Conservation (phyloP, 2,329 filamentous ascomycete genomes). For the Hymenoscyphus albidus region DNA sequence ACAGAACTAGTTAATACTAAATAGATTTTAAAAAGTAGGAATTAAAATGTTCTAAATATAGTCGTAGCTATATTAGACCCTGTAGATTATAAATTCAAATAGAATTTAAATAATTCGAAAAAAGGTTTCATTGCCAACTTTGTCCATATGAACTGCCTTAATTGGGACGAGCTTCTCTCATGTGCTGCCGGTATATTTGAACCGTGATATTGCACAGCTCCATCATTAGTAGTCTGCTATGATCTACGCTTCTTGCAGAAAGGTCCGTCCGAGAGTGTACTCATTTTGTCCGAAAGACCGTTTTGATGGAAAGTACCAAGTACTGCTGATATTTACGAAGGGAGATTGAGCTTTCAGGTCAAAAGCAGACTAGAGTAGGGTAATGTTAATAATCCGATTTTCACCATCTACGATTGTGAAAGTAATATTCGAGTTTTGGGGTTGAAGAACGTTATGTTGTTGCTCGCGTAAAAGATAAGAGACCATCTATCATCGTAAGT, state of each 20-base stretch:
- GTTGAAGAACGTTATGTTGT: constrained; percentile 21
- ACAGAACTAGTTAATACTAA: too few species aligned
- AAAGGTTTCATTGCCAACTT: too few species aligned
- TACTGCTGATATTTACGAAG: constrained; percentile 38
- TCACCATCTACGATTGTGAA: constrained; percentile 36
- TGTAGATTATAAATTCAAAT: too few species aligned
- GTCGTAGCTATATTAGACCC: too few species aligned
- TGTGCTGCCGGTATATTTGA: not conserved
- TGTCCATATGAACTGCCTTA: too few species aligned
- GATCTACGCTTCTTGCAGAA: constrained; percentile 39
- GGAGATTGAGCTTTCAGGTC: constrained; percentile 23
- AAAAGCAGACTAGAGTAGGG: not conserved
- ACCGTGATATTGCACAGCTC: constrained; percentile 6
- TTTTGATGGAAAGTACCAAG: constrained; percentile 42
- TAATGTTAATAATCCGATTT: constrained; percentile 20
- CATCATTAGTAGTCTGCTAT: constrained; percentile 9
- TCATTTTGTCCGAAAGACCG: constrained; percentile 34
- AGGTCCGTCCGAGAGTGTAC: constrained; percentile 38
- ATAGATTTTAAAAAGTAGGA: too few species aligned
- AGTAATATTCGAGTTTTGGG: constrained; percentile 35
- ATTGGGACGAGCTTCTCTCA: not conserved
- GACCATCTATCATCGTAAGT: constrained; percentile 30
- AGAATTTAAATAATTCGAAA: too few species aligned
- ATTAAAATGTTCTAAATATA: too few species aligned
- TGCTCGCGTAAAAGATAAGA: constrained; percentile 13